Conservation (phyloP, 805 yeast species). For the Yarrowia divulgata region DNA sequence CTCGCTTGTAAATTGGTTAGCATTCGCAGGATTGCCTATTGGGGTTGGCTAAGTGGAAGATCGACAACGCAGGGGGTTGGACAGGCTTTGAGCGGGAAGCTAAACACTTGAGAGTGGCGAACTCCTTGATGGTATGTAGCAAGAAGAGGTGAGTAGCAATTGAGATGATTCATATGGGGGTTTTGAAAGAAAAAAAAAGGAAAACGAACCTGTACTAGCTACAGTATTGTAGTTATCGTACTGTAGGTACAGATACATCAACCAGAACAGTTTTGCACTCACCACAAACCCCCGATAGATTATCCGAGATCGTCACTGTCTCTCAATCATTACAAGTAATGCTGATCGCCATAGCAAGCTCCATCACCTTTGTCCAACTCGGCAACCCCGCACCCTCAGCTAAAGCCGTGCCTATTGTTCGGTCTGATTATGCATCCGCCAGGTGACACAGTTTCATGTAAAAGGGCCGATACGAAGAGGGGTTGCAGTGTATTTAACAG, state of each 20-base stretch:
- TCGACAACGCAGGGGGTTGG: slow-evolving; percentile 15
- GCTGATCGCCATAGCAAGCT: not conserved
- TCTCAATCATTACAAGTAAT: not conserved
- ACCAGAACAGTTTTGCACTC: too few relatives aligned
- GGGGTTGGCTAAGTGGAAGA: slow-evolving; percentile 6
- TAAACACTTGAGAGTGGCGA: too few relatives aligned
- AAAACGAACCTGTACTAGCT: too few relatives aligned
- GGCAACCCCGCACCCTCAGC: not conserved
- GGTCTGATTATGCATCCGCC: not conserved
- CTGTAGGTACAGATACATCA: too few relatives aligned
- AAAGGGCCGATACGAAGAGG: not conserved
- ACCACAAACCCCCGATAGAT: not conserved
- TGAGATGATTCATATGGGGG: too few relatives aligned
- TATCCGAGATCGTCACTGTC: slow-evolving; percentile 1
- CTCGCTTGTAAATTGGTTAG: not conserved
- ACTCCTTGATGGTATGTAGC: not conserved
- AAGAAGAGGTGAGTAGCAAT: too few relatives aligned
- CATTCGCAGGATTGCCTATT: not conserved
- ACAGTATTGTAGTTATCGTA: too few relatives aligned
- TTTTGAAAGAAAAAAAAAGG: too few relatives aligned
- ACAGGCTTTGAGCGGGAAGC: slow-evolving; percentile 5
- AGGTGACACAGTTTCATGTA: not conserved
- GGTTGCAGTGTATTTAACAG: too few relatives aligned
- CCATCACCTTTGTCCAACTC: not conserved
- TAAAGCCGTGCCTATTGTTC: not conserved